phyloP scores from a whole-genome alignment of 371 early-diverging fungal species.

The Rhizopus delemar region DNA sequence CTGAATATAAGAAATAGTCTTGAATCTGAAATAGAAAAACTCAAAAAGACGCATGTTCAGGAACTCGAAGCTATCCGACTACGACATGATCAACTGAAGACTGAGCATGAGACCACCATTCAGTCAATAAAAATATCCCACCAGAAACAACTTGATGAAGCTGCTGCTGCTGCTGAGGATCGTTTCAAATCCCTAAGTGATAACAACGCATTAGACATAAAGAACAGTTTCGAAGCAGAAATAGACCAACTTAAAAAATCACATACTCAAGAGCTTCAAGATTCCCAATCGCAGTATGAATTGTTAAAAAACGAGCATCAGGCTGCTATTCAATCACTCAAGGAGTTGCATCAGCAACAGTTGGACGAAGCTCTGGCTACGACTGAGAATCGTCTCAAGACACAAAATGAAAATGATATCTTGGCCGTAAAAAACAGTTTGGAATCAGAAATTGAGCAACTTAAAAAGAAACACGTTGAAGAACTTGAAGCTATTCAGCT shows the following conservation, averaged over 20 bases:
- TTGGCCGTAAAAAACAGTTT: background rate
- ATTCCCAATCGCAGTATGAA: background rate
- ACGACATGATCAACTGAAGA: background rate
- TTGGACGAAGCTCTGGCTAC: background rate
- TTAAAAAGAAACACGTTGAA: background rate
- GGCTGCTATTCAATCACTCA: background rate
- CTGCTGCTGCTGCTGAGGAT: background rate
- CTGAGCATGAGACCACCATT: background rate
- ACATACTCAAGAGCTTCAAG: background rate
- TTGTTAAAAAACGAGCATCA: background rate
- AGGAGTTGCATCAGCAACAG: background rate
- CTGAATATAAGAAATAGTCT: constrained; percentile 1
- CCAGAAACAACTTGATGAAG: background rate
- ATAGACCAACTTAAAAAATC: background rate
- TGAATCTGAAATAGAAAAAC: constrained; percentile 1
- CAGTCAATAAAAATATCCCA: background rate
- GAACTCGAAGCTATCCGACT: background rate
- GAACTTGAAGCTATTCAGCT: background rate
- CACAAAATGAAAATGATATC: too few relatives aligned
- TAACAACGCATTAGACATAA: background rate
- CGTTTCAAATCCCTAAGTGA: background rate
- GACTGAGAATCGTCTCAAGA: too few relatives aligned
- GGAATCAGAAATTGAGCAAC: background rate
- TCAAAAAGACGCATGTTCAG: constrained; percentile 8
- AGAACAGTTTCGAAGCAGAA: constrained; percentile 5